Percentiles rank a stretch among this genome's conserved stretches.
phyloP scores from a whole-genome alignment of 306 rosid genomes.

The Vigna reflexopilosa region DNA sequence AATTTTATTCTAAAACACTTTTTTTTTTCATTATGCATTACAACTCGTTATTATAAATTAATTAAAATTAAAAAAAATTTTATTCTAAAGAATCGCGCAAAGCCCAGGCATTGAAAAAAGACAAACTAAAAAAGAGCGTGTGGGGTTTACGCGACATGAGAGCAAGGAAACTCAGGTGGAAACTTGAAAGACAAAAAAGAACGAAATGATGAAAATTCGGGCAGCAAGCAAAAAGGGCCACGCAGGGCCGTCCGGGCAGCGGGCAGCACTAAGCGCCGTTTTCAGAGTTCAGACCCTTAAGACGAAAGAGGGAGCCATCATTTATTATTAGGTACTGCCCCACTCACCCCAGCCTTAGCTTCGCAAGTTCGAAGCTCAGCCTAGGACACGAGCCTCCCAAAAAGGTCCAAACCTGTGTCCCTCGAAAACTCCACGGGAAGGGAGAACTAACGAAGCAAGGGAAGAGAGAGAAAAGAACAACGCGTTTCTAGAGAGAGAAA shows the following conservation, averaged over 20 bases:
- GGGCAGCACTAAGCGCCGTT: constrained; percentile 54
- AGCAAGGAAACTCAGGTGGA: neutral
- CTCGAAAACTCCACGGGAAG: constrained; percentile 55
- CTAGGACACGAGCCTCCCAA: constrained; percentile 51
- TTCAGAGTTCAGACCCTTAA: neutral
- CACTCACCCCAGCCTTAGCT: constrained; percentile 54
- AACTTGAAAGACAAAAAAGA: neutral
- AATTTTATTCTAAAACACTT: no score
- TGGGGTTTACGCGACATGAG: neutral
- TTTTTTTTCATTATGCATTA: no score
- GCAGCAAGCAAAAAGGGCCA: neutral
- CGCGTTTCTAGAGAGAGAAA: constrained; percentile 44
- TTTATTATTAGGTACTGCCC: constrained; percentile 19
- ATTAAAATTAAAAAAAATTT: no score
- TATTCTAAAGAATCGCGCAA: no score
- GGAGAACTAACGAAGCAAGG: constrained; percentile 48
- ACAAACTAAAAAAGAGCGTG: neutral
- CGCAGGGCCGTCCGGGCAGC: constrained; percentile 53
- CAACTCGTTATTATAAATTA: no score
- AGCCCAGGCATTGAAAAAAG: no score
- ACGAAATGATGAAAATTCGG: neutral
- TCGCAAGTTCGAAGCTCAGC: constrained; percentile 26
- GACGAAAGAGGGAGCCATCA: neutral
- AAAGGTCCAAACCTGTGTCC: constrained; percentile 53
- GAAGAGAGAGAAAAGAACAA: constrained; percentile 46